Evolutionary conservation across 169 alveolate genomes (phyloP).

Genomic region (Fabrea salina): DNA sequence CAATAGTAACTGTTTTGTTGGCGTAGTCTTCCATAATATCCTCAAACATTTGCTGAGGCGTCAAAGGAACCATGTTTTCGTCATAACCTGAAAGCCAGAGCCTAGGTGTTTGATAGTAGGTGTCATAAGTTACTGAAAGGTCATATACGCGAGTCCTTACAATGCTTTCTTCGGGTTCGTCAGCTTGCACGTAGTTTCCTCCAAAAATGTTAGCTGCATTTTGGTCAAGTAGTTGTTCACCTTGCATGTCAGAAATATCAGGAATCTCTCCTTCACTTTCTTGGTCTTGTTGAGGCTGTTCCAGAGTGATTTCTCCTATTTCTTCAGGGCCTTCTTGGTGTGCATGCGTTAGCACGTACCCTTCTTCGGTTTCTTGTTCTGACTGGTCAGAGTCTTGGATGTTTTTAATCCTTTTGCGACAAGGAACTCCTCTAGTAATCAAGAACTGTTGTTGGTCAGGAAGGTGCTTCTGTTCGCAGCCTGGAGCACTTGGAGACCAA

Average conservation of each 20-base stretch:
- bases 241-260: conserved; percentile 59
- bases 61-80: conserved; percentile 79
- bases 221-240: conserved; percentile 61
- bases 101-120: conserved; percentile 86
- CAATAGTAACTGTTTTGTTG: conserved; percentile 90
- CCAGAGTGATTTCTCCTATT: not conserved
- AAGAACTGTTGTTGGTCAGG: conserved; percentile 86
- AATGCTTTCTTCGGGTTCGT: conserved; percentile 46
- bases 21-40: conserved; percentile 93
- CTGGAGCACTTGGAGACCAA: conserved; percentile 67
- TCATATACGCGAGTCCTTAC: conserved; percentile 56
- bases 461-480: conserved; percentile 51
- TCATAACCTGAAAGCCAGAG: conserved; percentile 92
- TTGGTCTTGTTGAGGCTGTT: conserved; percentile 22
- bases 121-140: conserved; percentile 63
- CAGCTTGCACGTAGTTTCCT: conserved; percentile 38
- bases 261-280: conserved; percentile 34
- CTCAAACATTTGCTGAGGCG: conserved; percentile 86
- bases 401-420: conserved; percentile 61
- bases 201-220: not conserved
- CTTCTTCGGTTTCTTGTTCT: conserved; percentile 14
- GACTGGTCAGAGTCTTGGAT: not conserved
- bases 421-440: conserved; percentile 68
- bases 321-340: not conserved
- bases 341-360: conserved; percentile 17